phyloP scores from a whole-genome alignment of 2,329 filamentous ascomycete genomes.

The Trichoderma sp. region DNA sequence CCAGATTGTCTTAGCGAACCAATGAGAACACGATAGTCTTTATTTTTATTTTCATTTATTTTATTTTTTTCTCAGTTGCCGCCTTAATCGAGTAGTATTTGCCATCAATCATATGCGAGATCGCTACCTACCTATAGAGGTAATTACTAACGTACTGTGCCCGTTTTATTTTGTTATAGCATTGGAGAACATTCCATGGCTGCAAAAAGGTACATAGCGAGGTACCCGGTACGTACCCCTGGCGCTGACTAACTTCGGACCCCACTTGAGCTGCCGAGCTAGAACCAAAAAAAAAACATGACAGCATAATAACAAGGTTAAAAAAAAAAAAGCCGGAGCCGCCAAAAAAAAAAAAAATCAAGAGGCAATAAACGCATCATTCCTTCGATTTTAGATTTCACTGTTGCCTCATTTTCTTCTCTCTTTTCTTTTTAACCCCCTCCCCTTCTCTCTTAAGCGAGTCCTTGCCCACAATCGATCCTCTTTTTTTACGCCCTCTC shows the following conservation, averaged over 20 bases:
- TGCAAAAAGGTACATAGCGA: too few relatives aligned
- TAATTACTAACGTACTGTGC: too few relatives aligned
- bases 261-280: neutral
- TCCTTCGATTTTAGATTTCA: neutral
- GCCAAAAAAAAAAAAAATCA: neutral
- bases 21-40: neutral
- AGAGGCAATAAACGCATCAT: constrained; percentile 12
- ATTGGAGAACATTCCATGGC: too few relatives aligned
- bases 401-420: neutral
- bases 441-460: neutral
- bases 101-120: too few relatives aligned
- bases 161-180: too few relatives aligned
- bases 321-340: constrained; percentile 3
- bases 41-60: neutral
- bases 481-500: neutral
- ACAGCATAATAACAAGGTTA: neutral
- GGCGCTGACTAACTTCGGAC: neutral
- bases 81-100: too few relatives aligned
- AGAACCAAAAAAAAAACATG: neutral
- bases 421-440: too few relatives aligned
- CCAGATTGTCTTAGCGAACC: neutral
- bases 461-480: neutral
- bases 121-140: too few relatives aligned
- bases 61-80: neutral
- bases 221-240: neutral